Evolutionary conservation across 768 basidiomycete species (phyloP), one percentile per base, ranked within the genome.

Genomic region (Tylopilus sp.): DNA sequence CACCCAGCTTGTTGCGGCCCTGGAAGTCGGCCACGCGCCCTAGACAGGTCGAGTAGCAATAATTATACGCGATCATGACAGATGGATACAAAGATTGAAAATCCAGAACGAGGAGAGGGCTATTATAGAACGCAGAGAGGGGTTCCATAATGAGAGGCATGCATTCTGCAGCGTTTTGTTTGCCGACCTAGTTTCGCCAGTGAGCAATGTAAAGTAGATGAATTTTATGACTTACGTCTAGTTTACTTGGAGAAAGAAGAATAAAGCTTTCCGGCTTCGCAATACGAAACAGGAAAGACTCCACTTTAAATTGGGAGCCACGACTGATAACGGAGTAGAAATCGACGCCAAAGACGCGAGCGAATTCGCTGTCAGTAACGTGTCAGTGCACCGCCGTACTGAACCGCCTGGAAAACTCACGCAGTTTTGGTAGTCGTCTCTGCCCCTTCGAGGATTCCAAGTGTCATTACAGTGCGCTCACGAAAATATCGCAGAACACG

Each of bases 1-100:
- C 88, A 3, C 97, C 97, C 47, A 98, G 80, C 68, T 95, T 95
- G 66, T 88, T 85, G 23, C 79, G 79, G 9, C 88, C 94, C 65
- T 92, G 85, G 70, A 95, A 95, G n/a, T 84, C 77, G n/a, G 77
- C 75, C 35, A 91, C 75, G 12, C 95, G 82, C 10, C 97, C 97
- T 26, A 99, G 76, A 67, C 95, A 98, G 2, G 97, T 99, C 23
- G 95, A 98, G 66, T 93, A 95, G 63, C 91, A 93, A 67, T 93
- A 93, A 67, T 98, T 98, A 72, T 99, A 95, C 6, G 94, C 95
- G 59, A 98, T 95, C 95, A 98, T 98, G 53, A 98, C 76, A 0
- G 94, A 97, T 0, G 97, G 97, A 66, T 99, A 99, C 22, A 99
- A 77, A 2, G 89, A 93, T 61, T 97, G 92, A 66, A 98, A 99